phyloP scores from a whole-genome alignment of 2,329 filamentous ascomycete species.

The Calcarisporium arbuscula region DNA sequence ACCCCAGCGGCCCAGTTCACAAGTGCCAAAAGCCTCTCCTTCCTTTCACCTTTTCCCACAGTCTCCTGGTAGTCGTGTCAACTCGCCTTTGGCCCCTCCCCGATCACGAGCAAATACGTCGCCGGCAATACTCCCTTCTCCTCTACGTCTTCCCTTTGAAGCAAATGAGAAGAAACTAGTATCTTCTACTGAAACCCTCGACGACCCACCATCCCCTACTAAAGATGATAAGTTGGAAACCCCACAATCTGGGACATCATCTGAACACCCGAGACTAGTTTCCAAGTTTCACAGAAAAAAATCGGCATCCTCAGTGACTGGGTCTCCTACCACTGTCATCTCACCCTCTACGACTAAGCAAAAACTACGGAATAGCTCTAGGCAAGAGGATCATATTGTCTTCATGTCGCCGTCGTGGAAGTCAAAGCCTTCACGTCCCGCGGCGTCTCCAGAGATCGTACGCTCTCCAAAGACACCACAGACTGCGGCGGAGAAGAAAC shows the following conservation, averaged over 20 bases:
- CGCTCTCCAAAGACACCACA: slow-evolving; percentile 5
- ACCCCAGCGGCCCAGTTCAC: slow-evolving; percentile 42
- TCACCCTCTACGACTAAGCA: too few relatives aligned
- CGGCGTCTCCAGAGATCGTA: too few relatives aligned
- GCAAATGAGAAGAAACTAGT: neutral
- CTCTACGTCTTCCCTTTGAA: slow-evolving; percentile 29
- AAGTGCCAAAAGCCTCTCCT: slow-evolving; percentile 37
- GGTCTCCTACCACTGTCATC: too few relatives aligned
- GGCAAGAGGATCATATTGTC: too few relatives aligned
- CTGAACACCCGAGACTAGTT: too few relatives aligned
- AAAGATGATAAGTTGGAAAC: too few relatives aligned
- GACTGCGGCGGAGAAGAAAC: slow-evolving; percentile 22
- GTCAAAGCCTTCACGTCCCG: slow-evolving; percentile 3
- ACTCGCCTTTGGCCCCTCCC: slow-evolving; percentile 27
- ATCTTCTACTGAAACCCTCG: too few relatives aligned
- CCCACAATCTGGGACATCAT: too few relatives aligned
- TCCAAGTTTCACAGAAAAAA: too few relatives aligned
- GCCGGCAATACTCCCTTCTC: slow-evolving; percentile 41
- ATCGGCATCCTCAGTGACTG: too few relatives aligned
- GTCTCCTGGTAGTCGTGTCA: slow-evolving; percentile 18
- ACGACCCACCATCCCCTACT: too few relatives aligned
- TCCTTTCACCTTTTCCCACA: slow-evolving; percentile 39
- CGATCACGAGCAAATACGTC: slow-evolving; percentile 49
- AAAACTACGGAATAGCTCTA: too few relatives aligned
- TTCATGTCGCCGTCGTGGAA: slow-evolving; percentile 7